Evolutionary conservation across 2,329 filamentous ascomycete species (phyloP), one percentile per base, ranked within the genome.

Genomic region (Graphium sp.): DNA sequence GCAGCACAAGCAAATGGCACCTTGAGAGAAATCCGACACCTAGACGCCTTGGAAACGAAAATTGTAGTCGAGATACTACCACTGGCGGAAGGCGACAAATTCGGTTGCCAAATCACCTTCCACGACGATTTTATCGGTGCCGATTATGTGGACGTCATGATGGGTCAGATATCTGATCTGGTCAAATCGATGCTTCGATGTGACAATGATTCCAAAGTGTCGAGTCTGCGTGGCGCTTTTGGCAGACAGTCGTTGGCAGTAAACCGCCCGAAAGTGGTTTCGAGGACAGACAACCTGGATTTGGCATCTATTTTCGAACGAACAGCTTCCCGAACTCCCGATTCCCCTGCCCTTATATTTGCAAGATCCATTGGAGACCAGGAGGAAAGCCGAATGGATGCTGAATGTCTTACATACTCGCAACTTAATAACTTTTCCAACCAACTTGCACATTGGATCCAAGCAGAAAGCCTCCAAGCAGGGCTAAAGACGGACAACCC

Each of bases 1-100:
- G n/a, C n/a, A n/a, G n/a, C n/a, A n/a, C n/a, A n/a, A n/a, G 36
- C 16, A 28, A 36, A 18, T 2, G 39, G 48, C 4, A 20, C 45
- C 3, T 54, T 87, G 0, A 47, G 42, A 7, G 58, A 83, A 31
- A 45, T 67, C 0, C 60, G 64, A 16, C 71, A 77, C 29, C 48
- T 62, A 5, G 85, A 94, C 43, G 66, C 68, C 14, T 55, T 89
- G 6, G 84, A 92, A 43, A 84, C 81, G 23, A 72, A 69, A 31
- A 44, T 91, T 2, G 62, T 85, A 3, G 45, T 92, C 6, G 84
- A 93, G 42, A 56, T 89, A 9, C 75, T 84, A 46, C 82, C 84
- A 0, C n/a, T n/a, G n/a, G n/a, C n/a, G n/a, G 45, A 38, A 3
- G 41, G 45, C 0, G 48, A 57, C 9, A 34, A 35, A 4, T 66